phyloP scores from a whole-genome alignment of 305 asterid genomes.

The Fraxinus angustifolia region DNA sequence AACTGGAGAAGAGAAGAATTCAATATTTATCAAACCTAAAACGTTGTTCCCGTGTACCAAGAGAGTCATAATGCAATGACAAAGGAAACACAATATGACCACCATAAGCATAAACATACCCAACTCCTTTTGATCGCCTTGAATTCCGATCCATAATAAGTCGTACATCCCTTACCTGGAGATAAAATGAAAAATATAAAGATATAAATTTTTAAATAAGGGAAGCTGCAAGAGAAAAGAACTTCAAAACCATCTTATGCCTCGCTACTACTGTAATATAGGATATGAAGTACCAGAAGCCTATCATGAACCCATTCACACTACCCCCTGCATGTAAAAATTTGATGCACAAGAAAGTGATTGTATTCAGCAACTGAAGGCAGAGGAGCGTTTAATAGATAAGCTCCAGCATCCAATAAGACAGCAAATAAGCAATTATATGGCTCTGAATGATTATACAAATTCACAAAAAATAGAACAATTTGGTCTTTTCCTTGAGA shows the following conservation, averaged over 20 bases:
- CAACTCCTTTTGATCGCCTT: slow-evolving; percentile 96
- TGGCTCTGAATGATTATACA: not conserved
- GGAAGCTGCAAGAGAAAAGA: not conserved
- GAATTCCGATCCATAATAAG: slow-evolving; percentile 96
- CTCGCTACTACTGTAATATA: not conserved
- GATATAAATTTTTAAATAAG: not conserved
- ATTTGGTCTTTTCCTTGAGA: not conserved
- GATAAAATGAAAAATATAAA: slow-evolving; percentile 20
- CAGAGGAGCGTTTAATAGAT: not conserved
- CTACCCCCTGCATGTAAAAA: not conserved
- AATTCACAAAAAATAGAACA: not conserved
- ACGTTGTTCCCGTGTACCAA: not conserved
- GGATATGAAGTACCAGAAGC: not conserved
- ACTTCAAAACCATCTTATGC: not conserved
- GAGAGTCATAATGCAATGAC: not conserved
- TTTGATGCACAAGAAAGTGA: not conserved
- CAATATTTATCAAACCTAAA: not conserved
- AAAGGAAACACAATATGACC: not conserved
- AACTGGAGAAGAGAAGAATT: slow-evolving; percentile 1
- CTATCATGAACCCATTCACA: not conserved
- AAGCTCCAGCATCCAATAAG: not conserved
- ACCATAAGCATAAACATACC: slow-evolving; percentile 52
- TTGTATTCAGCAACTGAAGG: not conserved
- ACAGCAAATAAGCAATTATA: not conserved
- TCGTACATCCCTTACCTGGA: slow-evolving; percentile 92